Evolutionary conservation across 1,284 basidiomycete species (phyloP), one percentile per base, ranked within the genome.

Genomic region (Phellinidium pouzarii): DNA sequence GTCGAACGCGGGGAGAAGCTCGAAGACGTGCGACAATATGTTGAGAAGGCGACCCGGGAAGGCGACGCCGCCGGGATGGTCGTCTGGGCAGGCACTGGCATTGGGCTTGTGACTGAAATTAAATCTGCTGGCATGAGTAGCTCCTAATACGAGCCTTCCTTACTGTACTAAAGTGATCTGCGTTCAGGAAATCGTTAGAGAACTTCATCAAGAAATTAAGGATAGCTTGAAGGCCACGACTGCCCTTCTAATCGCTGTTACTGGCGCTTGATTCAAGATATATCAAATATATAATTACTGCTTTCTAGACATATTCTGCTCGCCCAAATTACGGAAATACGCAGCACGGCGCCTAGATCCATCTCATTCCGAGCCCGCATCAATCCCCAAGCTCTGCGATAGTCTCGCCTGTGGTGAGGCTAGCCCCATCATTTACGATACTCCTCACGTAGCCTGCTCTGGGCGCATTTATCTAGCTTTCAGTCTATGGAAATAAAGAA

Each of bases 51-150:
- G 4, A 61, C 67, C 19, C 64, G 66, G 54, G 64, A 66, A 22
- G 71, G 68, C 31, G 75, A 87, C 61, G 64, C 70, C 6, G 66
- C 70, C 55, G 72, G 80, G 52, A 73, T 78, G 58, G 65, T 87
- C 14, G 70, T 80, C n/a, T 88, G 86, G 85, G 77, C 82, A 19
- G 87, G 87, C 19, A 73, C 76, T 48, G 79, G 83, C 31, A 76
- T 86, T 48, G 79, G 77, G n/a, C 68, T 78, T 48, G 73, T 85
- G 66, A 70, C 70, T 27, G 68, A 73, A 54, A 70, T 79, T 54
- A 74, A 77, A 62, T 66, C 75, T 36, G 81, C 83, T 6, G 73
- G 76, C 72, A 85, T 84, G 53, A 59, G 71, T 59, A 14, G 36
- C 44, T 47, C 34, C 44, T 54, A 52, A 2, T 11, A 3, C 27